Evolutionary conservation across 2,329 filamentous ascomycete genomes (phyloP), one percentile per base, ranked within the genome.

Genomic region (Cytospora piceae): DNA sequence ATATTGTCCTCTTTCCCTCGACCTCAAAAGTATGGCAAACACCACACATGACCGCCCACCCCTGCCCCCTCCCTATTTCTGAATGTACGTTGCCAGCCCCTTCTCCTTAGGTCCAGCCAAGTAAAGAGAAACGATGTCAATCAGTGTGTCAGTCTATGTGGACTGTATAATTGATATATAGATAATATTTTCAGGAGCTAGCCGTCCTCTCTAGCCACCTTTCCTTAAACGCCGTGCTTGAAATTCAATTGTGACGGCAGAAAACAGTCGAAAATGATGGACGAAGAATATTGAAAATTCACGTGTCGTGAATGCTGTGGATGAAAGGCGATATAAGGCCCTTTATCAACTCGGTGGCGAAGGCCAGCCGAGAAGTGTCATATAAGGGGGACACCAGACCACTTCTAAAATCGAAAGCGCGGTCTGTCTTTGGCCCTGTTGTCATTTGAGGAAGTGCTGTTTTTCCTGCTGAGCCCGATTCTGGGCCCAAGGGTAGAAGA

Each of bases 221-320:
- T 32, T 51, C 42, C 61, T n/a, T 52, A 27, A 65, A 65, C 65
- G 62, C 65, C 65, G 51, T 65, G 62, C 65, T 67, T n/a, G 46
- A 59, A 58, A 34, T 29, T 52, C 54, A 53, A 51, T 52, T 27
- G 34, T 65, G 61, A 51, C 46, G 15, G 17, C 6, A 4, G 3
- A 52, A 58, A 52, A 42, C 22, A 52, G n/a, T 52, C 20, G 24
- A 14, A 58, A 49, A 4, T 17, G 42, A 51, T 52, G 52, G 22
- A 9, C 39, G 51, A 58, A 8, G 29, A 3, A 17, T 17, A 31
- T 57, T 24, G 31, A 22, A 31, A 6, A 17, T 0, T 15, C 9
- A 15, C n/a, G 5, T 4, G 52, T 20, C 34, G 27, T 52, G 11
- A 17, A 37, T 9, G 24, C 22, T 49, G 22, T 24, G n/a, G 46